Conservation (phyloP, 345 rosid genomes). For the Aurinia saxatilis region DNA sequence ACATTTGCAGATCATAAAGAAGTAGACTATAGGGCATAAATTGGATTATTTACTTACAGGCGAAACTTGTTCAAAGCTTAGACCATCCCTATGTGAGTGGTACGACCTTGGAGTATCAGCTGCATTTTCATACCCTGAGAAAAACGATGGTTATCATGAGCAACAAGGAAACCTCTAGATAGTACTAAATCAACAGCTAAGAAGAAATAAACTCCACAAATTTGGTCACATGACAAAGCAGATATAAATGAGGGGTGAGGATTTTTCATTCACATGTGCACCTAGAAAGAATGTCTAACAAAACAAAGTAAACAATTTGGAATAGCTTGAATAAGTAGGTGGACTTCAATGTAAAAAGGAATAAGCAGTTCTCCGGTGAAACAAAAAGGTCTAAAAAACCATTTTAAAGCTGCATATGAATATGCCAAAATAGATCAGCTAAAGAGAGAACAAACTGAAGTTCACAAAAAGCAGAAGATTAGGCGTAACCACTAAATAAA, state of each 20-base stretch:
- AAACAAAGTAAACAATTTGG: not conserved
- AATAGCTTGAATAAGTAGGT: not conserved
- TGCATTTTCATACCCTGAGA: conserved; percentile 36
- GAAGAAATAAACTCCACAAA: conserved; percentile 2
- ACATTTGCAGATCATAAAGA: not conserved
- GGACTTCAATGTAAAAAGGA: not conserved
- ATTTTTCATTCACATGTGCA: not conserved
- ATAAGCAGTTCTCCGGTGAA: not conserved
- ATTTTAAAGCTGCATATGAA: not conserved
- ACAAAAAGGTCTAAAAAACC: not conserved
- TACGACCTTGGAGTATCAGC: conserved; percentile 30
- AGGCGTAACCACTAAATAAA: not conserved
- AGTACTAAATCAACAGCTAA: not conserved
- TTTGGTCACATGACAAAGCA: not conserved
- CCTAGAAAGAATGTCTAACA: not conserved
- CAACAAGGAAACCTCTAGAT: not conserved
- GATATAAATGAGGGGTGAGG: not conserved
- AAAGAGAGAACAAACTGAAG: not conserved
- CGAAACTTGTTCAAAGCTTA: conserved; percentile 31
- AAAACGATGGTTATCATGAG: conserved; percentile 10
- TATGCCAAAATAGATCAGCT: not conserved
- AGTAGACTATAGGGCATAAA: not conserved
- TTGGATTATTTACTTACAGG: conserved; percentile 36
- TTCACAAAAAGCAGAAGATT: conserved; percentile 5
- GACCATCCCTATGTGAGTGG: conserved; percentile 27